phyloP scores from a whole-genome alignment of 208 protist species.

The Zelonia costaricensis region DNA sequence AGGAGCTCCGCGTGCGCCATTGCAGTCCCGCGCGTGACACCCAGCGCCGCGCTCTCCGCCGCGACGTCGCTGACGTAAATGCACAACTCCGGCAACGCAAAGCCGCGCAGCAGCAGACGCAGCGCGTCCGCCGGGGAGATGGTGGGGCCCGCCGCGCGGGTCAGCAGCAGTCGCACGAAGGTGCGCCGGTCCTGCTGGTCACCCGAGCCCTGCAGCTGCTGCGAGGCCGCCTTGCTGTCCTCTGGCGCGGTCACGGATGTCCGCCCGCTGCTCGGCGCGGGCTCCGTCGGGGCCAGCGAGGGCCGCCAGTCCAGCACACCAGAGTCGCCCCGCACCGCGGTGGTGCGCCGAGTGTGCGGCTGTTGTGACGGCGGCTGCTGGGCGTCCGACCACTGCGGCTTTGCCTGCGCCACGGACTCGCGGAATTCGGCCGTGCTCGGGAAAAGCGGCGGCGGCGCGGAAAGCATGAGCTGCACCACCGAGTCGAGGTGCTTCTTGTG shows the following conservation, averaged over 20 bases:
- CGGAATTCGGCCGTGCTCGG: conserved; percentile 31
- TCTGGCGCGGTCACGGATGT: not conserved
- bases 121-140: conserved; percentile 39
- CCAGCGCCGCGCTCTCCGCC: conserved; percentile 51
- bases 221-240: not conserved
- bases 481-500: conserved; percentile 52
- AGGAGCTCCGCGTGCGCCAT: conserved; percentile 77
- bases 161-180: conserved; percentile 66
- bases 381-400: conserved; percentile 1
- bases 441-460: conserved; percentile 30
- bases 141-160: conserved; percentile 30
- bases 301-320: too few species aligned
- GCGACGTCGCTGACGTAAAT: conserved; percentile 67
- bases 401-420: conserved; percentile 26
- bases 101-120: conserved; percentile 57
- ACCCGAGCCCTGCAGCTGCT: not conserved
- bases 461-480: conserved; percentile 64
- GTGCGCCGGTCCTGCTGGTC: conserved; percentile 39
- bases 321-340: not conserved
- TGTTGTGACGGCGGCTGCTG: too few species aligned
- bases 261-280: conserved; percentile 3
- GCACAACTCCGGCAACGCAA: conserved; percentile 72
- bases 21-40: conserved; percentile 48
- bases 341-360: not conserved
- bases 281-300: too few species aligned